These are phyloP conservation scores for Phytophthora cajani DNA, from an alignment of 352 stramenopile species.

Conservation along the genomic window DNA sequence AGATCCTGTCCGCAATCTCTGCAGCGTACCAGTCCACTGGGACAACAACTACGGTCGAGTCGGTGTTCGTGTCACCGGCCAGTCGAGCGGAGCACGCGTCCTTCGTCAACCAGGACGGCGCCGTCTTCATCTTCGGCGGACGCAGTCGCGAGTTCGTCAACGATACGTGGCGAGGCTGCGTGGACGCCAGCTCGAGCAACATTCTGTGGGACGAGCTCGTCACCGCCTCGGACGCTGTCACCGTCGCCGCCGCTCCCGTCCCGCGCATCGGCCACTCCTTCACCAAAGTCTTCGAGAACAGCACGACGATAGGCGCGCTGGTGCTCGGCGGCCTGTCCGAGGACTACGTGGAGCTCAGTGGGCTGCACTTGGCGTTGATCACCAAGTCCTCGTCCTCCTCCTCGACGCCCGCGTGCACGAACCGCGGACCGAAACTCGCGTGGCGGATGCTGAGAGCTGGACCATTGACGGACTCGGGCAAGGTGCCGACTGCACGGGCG, in stretches of 20 bases:
- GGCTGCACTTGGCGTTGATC: slow-evolving; percentile 57
- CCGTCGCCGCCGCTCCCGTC: slow-evolving; percentile 34
- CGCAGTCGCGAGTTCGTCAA: slow-evolving; percentile 65
- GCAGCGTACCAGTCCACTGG: slow-evolving; percentile 21
- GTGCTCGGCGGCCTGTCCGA: slow-evolving; percentile 62
- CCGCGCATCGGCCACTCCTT: slow-evolving; percentile 70
- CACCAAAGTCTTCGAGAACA: slow-evolving; percentile 63
- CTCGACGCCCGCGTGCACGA: slow-evolving; percentile 9
- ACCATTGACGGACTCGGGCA: slow-evolving; percentile 2
- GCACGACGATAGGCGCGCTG: slow-evolving; percentile 42
- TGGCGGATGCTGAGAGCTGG: slow-evolving; percentile 45
- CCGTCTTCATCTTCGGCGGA: slow-evolving; percentile 63
- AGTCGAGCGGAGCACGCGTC: slow-evolving; percentile 66
- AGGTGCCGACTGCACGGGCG: slow-evolving; percentile 40
- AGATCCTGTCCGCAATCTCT: slow-evolving; percentile 54
- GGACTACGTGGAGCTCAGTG: slow-evolving; percentile 48
- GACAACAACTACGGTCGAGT: slow-evolving; percentile 33
- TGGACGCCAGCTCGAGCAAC: slow-evolving; percentile 45
- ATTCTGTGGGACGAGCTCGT: slow-evolving; percentile 66
- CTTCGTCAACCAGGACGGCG: slow-evolving; percentile 35
- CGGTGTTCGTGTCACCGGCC: slow-evolving; percentile 64
- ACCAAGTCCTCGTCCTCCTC: slow-evolving; percentile 28
- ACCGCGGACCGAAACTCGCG: slow-evolving; percentile 40
- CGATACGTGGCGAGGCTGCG: slow-evolving; percentile 67
- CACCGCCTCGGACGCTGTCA: slow-evolving; percentile 37